Base-by-base conservation (phyloP, 805 yeast genomes). In the Ascoidea rubescens region DNA sequence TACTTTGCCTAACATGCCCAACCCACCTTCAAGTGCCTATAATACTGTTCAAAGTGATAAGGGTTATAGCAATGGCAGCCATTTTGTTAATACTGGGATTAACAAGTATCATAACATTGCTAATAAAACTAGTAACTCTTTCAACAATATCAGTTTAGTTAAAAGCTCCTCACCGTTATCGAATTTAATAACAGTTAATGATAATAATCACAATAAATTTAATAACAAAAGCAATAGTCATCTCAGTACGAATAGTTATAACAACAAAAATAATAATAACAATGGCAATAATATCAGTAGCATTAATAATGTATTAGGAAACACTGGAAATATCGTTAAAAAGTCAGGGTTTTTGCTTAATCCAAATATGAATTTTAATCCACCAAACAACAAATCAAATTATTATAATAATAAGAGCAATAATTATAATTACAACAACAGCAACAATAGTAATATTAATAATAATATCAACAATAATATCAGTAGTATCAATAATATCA, bases 21-120 rank as follows among this genome's bases (percentile, higher is more conserved):
- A 55, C 43, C 57, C 57, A 10, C 57, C 57, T 2, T 55, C 57
- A 14, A 53, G 55, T 49, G 51, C 51, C 8, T 49, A 21, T 21
- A 21, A 21, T 21, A 21, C 28, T 21, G 28, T 21, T 21, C 28
- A 21, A 3, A 21, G 28, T 21, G 28, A 21, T 21, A 21, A 21
- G 28, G 28, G 28, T 21, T 21, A 21, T 21, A 21, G 28, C 28
- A 21, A 21, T 21, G 28, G 28, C 28, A 52, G 12, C n/a, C 49
- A 31, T 49, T 50, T 32, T 47, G 52, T 10, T 31, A 49, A 8
- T 42, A 48, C 30, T 52, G 37, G 31, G 47, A 42, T 12, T 51
- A 49, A 31, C 48, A 16, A 30, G 21, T 33, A 21, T 7, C 17
- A 21, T 42, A 42, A 42, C 14, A n/a, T 42, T 42, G 45, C 45